Conservation (phyloP, 78 protist species). For the Dictyostelium purpureum region DNA sequence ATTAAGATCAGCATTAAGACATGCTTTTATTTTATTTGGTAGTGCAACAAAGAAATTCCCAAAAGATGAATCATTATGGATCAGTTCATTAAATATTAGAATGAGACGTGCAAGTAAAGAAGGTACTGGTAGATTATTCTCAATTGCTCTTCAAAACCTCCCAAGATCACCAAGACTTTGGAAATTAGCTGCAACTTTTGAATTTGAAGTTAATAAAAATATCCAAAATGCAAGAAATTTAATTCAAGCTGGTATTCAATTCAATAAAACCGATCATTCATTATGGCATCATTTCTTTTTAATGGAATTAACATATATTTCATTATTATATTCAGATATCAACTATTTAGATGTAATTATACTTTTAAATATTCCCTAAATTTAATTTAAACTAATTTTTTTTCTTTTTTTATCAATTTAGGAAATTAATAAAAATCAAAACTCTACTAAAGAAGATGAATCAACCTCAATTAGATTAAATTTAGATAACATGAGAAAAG, state of each 20-base stretch:
- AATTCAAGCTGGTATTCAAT: conserved; percentile 63
- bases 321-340: conserved; percentile 6
- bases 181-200: conserved; percentile 64
- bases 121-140: conserved; percentile 29
- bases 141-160: conserved; percentile 24
- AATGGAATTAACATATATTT: conserved; percentile 37
- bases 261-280: not conserved
- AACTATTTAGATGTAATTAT: not conserved
- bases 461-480: not conserved
- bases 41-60: conserved; percentile 26
- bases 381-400: not conserved
- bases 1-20: conserved; percentile 46
- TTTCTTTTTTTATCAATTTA: not conserved
- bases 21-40: conserved; percentile 19
- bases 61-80: conserved; percentile 71
- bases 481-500: not conserved
- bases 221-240: conserved; percentile 33
- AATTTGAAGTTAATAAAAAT: conserved; percentile 40
- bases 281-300: conserved; percentile 54
- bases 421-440: not conserved
- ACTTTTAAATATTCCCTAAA: too few relatives aligned
- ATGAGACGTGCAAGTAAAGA: conserved; percentile 23
- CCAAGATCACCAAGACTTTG: conserved; percentile 61
- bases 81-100: conserved; percentile 48
- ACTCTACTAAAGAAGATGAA: not conserved